Evolutionary conservation across 2,329 filamentous ascomycete species (phyloP).

Genomic region (Chalaropsis ovoidea): DNA sequence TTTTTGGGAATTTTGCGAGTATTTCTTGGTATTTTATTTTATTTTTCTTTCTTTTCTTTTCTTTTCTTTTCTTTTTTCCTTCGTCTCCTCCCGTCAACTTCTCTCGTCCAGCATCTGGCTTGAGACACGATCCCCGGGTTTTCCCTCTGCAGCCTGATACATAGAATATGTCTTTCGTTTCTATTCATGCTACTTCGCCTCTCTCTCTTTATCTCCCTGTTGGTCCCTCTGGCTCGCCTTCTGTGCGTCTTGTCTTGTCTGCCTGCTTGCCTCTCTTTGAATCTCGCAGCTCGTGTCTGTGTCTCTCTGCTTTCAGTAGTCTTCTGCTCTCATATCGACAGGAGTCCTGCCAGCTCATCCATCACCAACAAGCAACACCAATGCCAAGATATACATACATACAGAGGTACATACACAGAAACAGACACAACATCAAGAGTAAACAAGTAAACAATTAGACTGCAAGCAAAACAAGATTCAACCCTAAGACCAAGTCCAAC

Average conservation of each 20-base stretch:
- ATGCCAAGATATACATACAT: background rate
- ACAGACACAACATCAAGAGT: background rate
- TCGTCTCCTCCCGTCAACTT: background rate
- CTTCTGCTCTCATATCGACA: background rate
- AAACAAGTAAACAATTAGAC: background rate
- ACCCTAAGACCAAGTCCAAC: background rate
- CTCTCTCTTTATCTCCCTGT: background rate
- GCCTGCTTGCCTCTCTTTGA: background rate
- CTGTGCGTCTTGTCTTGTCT: background rate
- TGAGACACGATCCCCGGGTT: background rate
- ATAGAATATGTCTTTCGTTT: background rate
- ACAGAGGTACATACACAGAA: background rate
- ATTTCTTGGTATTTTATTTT: background rate
- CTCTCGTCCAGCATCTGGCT: background rate
- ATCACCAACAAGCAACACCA: background rate
- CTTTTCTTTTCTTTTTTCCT: background rate
- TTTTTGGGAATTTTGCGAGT: background rate
- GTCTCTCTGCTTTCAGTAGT: background rate
- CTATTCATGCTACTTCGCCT: background rate
- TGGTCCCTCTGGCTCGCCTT: background rate
- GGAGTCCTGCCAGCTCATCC: background rate
- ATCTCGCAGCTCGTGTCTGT: constrained; percentile 9
- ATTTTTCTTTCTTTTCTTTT: background rate
- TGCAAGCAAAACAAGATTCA: background rate
- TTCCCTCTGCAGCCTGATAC: constrained; percentile 6